Conservation (phyloP, 2,329 filamentous ascomycete genomes). For the Exserohilum turcica region DNA sequence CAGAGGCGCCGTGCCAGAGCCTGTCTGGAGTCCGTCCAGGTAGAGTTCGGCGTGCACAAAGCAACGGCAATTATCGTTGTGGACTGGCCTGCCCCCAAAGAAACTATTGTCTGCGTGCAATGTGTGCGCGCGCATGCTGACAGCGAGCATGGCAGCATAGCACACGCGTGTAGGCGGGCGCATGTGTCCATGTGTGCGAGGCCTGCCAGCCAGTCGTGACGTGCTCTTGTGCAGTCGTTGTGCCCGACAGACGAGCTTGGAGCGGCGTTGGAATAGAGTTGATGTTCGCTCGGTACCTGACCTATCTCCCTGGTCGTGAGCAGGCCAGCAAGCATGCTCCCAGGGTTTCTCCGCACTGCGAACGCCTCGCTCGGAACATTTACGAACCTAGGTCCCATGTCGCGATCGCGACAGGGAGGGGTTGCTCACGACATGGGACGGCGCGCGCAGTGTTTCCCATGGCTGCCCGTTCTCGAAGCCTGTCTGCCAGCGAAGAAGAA, state of each 20-base stretch:
- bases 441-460: conserved; percentile 24
- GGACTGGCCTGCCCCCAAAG: background rate
- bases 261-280: conserved; percentile 46
- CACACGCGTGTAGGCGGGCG: too few species aligned
- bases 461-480: conserved; percentile 36
- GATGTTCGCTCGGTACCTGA: conserved; percentile 43
- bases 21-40: conserved; percentile 9
- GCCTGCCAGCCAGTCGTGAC: background rate
- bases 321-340: conserved; percentile 39
- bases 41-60: conserved; percentile 17
- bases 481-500: conserved; percentile 24
- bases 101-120: background rate
- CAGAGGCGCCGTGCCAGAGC: conserved; percentile 9
- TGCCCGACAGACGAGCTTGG: conserved; percentile 4
- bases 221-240: background rate
- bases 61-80: conserved; percentile 14
- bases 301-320: conserved; percentile 44
- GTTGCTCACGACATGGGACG: conserved; percentile 26
- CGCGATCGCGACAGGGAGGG: conserved; percentile 42
- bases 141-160: background rate
- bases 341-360: conserved; percentile 48
- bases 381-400: conserved; percentile 48
- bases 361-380: conserved; percentile 47
- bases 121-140: conserved; percentile 6
- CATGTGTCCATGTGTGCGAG: too few species aligned